phyloP scores from a whole-genome alignment of 1,284 basidiomycete species.

The Ustilago nuda region DNA sequence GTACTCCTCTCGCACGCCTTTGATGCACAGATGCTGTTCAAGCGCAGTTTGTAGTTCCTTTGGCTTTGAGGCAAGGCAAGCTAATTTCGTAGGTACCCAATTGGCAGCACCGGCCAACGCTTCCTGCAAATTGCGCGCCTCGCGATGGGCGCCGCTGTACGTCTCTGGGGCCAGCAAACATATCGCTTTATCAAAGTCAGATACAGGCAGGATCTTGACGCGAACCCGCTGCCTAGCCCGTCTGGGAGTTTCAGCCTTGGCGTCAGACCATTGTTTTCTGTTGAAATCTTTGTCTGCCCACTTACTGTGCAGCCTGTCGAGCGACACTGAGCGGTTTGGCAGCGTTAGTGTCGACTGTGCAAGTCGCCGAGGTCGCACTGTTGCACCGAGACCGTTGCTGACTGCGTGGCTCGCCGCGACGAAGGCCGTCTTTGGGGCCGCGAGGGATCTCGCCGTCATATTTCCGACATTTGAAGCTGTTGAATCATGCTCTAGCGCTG shows the following conservation, averaged over 20 bases:
- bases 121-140: slow-evolving; percentile 18
- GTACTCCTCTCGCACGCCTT: background rate
- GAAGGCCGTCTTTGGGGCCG: slow-evolving; percentile 4
- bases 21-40: background rate
- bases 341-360: background rate
- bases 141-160: slow-evolving; percentile 2
- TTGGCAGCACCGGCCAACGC: slow-evolving; percentile 8
- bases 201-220: background rate
- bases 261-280: background rate
- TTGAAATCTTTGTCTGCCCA: background rate
- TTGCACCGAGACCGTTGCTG: background rate
- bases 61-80: background rate
- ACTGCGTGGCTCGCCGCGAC: slow-evolving; percentile 10
- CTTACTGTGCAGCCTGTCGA: background rate
- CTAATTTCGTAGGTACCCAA: background rate
- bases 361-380: slow-evolving; percentile 3
- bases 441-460: slow-evolving; percentile 14
- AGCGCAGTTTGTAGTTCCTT: slow-evolving; percentile 1
- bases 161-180: slow-evolving; percentile 5
- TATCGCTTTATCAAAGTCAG: background rate
- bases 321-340: background rate
- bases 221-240: background rate
- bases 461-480: background rate
- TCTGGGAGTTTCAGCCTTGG: background rate
- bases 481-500: background rate